Conservation (phyloP, 257 asterid species). For the Voacanga thouarsii region DNA sequence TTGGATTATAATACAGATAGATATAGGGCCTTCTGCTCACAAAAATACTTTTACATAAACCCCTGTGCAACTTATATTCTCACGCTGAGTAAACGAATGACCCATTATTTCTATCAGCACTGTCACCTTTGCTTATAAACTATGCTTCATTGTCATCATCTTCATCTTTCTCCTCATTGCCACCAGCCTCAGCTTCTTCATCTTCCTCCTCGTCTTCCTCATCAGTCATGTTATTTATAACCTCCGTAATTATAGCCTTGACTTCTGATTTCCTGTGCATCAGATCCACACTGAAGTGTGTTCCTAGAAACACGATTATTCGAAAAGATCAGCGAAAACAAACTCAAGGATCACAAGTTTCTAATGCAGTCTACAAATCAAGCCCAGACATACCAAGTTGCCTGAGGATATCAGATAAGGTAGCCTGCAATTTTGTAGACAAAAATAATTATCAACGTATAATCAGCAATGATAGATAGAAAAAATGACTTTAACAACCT, state of each 20-base stretch:
- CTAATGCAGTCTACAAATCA: not conserved
- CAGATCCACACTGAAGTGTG: constrained; percentile 61
- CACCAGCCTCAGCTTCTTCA: constrained; percentile 37
- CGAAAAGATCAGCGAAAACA: not conserved
- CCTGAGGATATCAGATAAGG: constrained; percentile 77
- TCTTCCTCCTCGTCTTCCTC: constrained; percentile 66
- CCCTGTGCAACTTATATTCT: constrained; percentile 3
- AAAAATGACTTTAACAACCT: not conserved
- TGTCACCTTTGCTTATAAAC: not conserved
- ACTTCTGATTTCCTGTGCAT: constrained; percentile 72
- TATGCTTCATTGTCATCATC: constrained; percentile 26
- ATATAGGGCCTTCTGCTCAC: constrained; percentile 7
- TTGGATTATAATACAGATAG: constrained; percentile 16
- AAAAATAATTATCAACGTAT: not conserved
- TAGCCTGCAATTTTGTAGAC: constrained; percentile 56
- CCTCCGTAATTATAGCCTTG: constrained; percentile 79
- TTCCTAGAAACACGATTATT: constrained; percentile 35
- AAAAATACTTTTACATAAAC: not conserved
- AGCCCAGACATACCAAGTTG: constrained; percentile 61
- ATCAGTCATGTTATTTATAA: constrained; percentile 77
- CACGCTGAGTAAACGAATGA: not conserved
- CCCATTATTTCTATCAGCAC: not conserved
- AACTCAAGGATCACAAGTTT: not conserved
- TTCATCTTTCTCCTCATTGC: constrained; percentile 39
- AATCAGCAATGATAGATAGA: not conserved